A percentile compares a stretch with the other conserved stretches of the same genome.
These are phyloP conservation scores for Kodamaea ohmeri DNA, from an alignment of 1,139 yeast genomes.

Conservation along the genomic window DNA sequence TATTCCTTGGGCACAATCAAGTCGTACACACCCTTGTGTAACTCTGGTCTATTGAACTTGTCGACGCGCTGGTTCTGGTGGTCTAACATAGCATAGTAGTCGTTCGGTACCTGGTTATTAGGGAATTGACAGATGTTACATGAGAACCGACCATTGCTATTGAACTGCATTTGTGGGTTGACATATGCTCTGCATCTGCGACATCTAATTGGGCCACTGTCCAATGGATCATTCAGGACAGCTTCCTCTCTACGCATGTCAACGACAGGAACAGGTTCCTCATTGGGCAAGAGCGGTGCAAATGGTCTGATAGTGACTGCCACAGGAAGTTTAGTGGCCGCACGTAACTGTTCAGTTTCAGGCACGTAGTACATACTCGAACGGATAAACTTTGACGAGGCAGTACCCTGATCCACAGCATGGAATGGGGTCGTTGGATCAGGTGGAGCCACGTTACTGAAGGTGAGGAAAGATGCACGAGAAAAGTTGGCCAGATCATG, in stretches of 20 bases:
- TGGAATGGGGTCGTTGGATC: slow-evolving; percentile 70
- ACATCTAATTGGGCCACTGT: slow-evolving; percentile 79
- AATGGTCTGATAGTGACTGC: slow-evolving; percentile 83
- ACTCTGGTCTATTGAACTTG: slow-evolving; percentile 66
- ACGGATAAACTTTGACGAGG: slow-evolving; percentile 78
- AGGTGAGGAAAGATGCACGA: slow-evolving; percentile 50
- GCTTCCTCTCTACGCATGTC: slow-evolving; percentile 46
- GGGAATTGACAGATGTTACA: slow-evolving; percentile 87
- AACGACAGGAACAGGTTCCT: slow-evolving; percentile 63
- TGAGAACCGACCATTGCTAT: slow-evolving; percentile 60
- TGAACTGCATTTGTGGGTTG: slow-evolving; percentile 79
- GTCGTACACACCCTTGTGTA: slow-evolving; percentile 83
- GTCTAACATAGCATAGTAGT: slow-evolving; percentile 65
- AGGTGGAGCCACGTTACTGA: slow-evolving; percentile 79
- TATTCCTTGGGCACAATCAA: slow-evolving; percentile 73
- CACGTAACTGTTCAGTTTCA: slow-evolving; percentile 64
- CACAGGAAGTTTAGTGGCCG: slow-evolving; percentile 73
- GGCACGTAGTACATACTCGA: slow-evolving; percentile 86
- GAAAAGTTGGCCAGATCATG: slow-evolving; percentile 3
- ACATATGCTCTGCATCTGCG: slow-evolving; percentile 86
- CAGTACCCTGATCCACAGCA: slow-evolving; percentile 77
- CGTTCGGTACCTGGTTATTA: slow-evolving; percentile 65
- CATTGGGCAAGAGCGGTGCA: slow-evolving; percentile 53
- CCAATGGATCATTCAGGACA: slow-evolving; percentile 31
- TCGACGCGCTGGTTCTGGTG: slow-evolving; percentile 59